Base-by-base conservation (phyloP, 1,284 basidiomycete genomes). In the Mycosarcoma mackinlayi region DNA sequence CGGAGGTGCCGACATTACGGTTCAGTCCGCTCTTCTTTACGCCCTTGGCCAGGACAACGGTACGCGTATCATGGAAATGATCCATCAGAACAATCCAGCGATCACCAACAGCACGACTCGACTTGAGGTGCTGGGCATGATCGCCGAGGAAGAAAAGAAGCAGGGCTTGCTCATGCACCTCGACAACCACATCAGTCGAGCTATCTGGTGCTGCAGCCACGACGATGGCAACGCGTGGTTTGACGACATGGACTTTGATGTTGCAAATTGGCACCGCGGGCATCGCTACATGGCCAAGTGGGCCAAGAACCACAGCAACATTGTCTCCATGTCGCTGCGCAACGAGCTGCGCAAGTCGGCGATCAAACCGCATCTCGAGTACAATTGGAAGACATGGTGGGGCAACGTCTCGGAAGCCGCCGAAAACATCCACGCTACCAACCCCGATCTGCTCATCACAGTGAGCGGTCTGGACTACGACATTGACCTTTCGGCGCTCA, bases 171-270 rank as follows among this genome's bases (percentile, higher is more conserved):
- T 70, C 11, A 65, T 70, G 61, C 67, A 70, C 27, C 57, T 63
- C 25, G 67, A 71, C 54, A 62, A 61, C 46, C 68, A 71, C 54
- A 60, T 71, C 47, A 53, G 51, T 28, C 49, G 53, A 28, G 68
- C 62, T 27, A 38, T 57, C 23, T 71, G 68, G 68, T 71, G 68
- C 58, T 71, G 68, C 54, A 51, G 50, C 31, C 48, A 61, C 50
- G 52, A 52, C 45, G 68, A 71, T 35, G 68, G 68, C 47, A 65
- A 71, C 19, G 68, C 62, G 7, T 71, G 68, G 68, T 66, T 61
- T 24, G 68, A 40, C 19, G 62, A 71, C 27, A 24, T 57, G 7
- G 52, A 66, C 25, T 71, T 71, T 24, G 31, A 65, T 21, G 41
- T 62, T 6, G 38, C 30, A 21, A 62, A 65, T 16, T 71, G 68